Percentiles rank a stretch among this genome's conserved stretches.
Conservation (phyloP, 371 early-diverging fungal species). For the Mucor circinelloides region DNA sequence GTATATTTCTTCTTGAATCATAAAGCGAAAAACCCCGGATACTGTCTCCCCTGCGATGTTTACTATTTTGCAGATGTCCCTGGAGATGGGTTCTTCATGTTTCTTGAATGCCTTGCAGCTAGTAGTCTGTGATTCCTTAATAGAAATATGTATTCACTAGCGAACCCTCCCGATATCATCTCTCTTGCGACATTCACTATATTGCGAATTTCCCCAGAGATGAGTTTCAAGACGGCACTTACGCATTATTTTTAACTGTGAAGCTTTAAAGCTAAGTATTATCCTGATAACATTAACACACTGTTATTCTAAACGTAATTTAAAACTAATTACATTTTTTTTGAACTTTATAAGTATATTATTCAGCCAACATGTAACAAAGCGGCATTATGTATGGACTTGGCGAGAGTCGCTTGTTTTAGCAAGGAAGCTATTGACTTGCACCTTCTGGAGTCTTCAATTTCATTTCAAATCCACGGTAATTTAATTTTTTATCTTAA, state of each 20-base stretch:
- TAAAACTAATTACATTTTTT: constrained; percentile 11
- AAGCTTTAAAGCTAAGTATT: constrained; percentile 14
- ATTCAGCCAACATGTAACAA: constrained; percentile 22
- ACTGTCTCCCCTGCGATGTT: constrained; percentile 18
- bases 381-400: constrained; percentile 27
- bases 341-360: constrained; percentile 1
- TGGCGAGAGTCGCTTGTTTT: constrained; percentile 27
- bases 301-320: constrained; percentile 13
- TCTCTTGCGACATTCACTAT: constrained; percentile 16
- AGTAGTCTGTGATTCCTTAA: constrained; percentile 15
- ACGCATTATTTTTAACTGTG: constrained; percentile 11
- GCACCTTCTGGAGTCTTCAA: constrained; percentile 25
- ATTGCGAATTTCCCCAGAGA: constrained; percentile 11
- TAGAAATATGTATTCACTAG: constrained; percentile 11
- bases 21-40: constrained; percentile 15
- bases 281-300: constrained; percentile 14
- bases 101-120: constrained; percentile 16
- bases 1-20: constrained; percentile 9
- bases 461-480: constrained; percentile 24
- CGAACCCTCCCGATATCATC: constrained; percentile 17
- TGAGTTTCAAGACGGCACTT: constrained; percentile 9
- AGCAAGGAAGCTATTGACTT: constrained; percentile 26
- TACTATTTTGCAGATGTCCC: constrained; percentile 15
- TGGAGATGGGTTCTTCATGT: constrained; percentile 17
- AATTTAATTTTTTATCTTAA: not conserved